Evolutionary conservation across 83 land plant species (phyloP), one percentile per base, ranked within the genome.

Genomic region (Isoetes engelmannii): DNA sequence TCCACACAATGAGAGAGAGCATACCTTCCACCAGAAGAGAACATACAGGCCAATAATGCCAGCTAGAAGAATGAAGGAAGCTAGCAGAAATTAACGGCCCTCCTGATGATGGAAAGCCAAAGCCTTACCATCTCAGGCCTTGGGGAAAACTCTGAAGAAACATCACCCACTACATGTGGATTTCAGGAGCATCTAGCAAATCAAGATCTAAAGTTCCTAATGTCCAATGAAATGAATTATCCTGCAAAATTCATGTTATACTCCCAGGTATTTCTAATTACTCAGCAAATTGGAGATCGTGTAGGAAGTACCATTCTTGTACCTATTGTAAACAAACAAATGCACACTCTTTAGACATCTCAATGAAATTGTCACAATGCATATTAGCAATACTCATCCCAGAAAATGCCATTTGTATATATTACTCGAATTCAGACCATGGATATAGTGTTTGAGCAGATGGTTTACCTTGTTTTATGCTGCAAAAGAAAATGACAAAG

Each of bases 91-190:
- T 19, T 48, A 58, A 5, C 3, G 75, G 80, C 43, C 71, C 56
- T 43, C 75, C 80, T 17, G 74, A 55, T 44, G 70, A 41, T 15
- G 80, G 80, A 21, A 77, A 72, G 19, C 8, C 19, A n/a, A n/a
- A n/a, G n/a, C 67, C 84, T 71, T 72, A 92, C 98, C 97, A 91
- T 95, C 67, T 95, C 99, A 48, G 84, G 80, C 72, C 83, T 89
- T 5, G 97, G 97, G 5, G 84, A 88, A 74, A 77, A 95, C 66
- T 77, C 67, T 2, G 78, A 69, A 72, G 75, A 71, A 13, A 80
- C 69, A 61, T 86, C 91, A 72, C 75, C 73, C 43, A 84, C 69
- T 50, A 54, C 75, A 6, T 69, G 43, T 60, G 85, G 88, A 57
- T 90, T 70, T 95, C 99, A 18, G 97, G 89, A n/a, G 91, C 74